phyloP scores from a whole-genome alignment of 257 asterid genomes.

The Solanum habrochaites region DNA sequence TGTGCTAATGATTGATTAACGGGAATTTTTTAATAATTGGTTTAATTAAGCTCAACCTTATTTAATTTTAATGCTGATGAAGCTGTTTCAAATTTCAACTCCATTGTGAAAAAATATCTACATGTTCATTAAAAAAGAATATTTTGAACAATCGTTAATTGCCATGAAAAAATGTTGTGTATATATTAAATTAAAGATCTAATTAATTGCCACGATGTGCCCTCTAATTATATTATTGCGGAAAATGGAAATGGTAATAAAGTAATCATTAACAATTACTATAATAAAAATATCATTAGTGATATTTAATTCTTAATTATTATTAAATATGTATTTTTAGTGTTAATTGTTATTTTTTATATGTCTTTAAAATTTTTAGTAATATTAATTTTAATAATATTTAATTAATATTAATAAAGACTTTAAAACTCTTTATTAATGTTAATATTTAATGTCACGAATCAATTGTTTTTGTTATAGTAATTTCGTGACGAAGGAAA shows the following conservation, averaged over 20 bases:
- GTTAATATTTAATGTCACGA: no score
- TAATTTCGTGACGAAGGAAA: background rate
- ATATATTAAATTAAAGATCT: background rate
- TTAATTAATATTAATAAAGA: no score
- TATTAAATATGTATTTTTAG: no score
- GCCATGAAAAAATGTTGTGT: background rate
- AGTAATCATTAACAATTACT: background rate
- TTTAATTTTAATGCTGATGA: background rate
- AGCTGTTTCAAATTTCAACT: background rate
- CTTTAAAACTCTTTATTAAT: no score
- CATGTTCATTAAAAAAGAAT: background rate
- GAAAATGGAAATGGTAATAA: background rate
- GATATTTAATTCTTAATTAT: no score
- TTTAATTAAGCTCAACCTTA: background rate
- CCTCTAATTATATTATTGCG: background rate
- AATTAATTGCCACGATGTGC: background rate
- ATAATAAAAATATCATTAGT: no score
- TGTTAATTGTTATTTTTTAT: no score
- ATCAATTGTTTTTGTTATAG: no score
- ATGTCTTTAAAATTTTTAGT: no score
- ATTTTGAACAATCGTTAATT: background rate
- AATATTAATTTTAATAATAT: accelerated
- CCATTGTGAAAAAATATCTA: background rate
- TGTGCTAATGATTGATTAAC: background rate
- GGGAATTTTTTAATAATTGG: background rate